Percentiles rank a stretch among this genome's conserved stretches.
phyloP scores from a whole-genome alignment of 345 rosid genomes.

The Salix dunnii region DNA sequence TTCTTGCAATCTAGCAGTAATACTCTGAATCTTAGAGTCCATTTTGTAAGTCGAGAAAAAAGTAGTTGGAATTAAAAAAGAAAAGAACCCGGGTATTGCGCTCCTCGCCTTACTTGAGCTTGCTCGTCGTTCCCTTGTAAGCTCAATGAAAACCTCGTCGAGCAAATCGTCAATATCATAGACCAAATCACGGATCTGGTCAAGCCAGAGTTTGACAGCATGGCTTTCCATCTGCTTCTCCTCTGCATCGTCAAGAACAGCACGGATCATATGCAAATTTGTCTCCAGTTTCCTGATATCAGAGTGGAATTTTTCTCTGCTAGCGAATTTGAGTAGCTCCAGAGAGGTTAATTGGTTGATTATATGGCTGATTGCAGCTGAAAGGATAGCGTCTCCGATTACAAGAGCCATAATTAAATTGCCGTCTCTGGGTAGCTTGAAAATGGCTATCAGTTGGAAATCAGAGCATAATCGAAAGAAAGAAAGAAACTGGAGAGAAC shows the following conservation, averaged over 20 bases:
- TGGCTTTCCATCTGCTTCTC: conserved; percentile 13
- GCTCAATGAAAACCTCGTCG: conserved; percentile 11
- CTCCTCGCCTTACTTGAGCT: not conserved
- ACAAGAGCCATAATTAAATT: too few relatives aligned
- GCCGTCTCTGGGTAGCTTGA: too few relatives aligned
- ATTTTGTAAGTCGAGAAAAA: not conserved
- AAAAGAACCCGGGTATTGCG: not conserved
- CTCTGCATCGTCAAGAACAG: conserved; percentile 21
- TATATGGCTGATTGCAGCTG: too few relatives aligned
- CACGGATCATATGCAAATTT: not conserved
- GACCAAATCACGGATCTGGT: conserved; percentile 13
- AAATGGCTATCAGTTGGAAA: too few relatives aligned
- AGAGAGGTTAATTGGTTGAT: not conserved
- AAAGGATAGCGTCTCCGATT: too few relatives aligned
- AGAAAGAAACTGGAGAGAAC: too few relatives aligned
- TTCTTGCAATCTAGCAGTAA: conserved; percentile 11
- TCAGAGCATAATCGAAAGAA: too few relatives aligned
- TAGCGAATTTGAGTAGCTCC: not conserved
- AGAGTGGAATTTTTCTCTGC: not conserved
- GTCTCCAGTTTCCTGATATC: conserved; percentile 15
- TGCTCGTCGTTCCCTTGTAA: not conserved
- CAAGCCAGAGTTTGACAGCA: conserved; percentile 15
- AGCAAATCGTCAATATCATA: conserved; percentile 20
- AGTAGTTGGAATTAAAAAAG: not conserved
- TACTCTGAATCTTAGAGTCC: not conserved